A percentile compares a stretch with the other conserved stretches of the same genome.
Evolutionary conservation across 768 basidiomycete species (phyloP).

Genomic region (Clathrus columnatus): DNA sequence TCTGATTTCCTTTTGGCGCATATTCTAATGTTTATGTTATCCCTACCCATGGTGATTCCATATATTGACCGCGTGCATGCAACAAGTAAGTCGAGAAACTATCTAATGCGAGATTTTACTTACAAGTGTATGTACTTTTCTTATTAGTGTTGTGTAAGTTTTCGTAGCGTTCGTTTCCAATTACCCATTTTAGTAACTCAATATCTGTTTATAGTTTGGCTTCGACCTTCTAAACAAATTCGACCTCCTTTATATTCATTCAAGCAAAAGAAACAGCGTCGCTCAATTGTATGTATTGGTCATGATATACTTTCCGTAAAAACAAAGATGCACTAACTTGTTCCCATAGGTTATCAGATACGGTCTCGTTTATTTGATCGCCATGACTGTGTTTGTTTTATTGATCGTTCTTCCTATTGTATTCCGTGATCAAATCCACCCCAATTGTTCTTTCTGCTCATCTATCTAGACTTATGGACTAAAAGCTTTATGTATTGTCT

Average conservation of each 20-base stretch:
- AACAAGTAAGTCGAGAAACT: slow-evolving; percentile 54
- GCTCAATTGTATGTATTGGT: slow-evolving; percentile 73
- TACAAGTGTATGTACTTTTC: slow-evolving; percentile 9
- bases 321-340: slow-evolving; percentile 12
- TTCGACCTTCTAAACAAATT: slow-evolving; percentile 90
- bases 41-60: slow-evolving; percentile 80
- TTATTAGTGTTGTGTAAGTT: slow-evolving; percentile 16
- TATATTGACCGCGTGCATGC: slow-evolving; percentile 90
- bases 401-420: slow-evolving; percentile 54
- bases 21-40: slow-evolving; percentile 83
- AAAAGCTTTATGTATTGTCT: background rate
- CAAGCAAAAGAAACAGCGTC: slow-evolving; percentile 82
- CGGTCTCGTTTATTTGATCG: slow-evolving; percentile 62
- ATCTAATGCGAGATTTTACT: background rate
- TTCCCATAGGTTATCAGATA: slow-evolving; percentile 67
- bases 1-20: slow-evolving; percentile 88
- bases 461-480: slow-evolving; percentile 6
- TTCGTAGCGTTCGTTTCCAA: background rate
- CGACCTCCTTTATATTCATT: slow-evolving; percentile 84
- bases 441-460: slow-evolving; percentile 10
- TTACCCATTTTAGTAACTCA: slow-evolving; percentile 12
- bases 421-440: slow-evolving; percentile 5
- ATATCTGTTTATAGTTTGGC: slow-evolving; percentile 61
- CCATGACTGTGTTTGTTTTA: slow-evolving; percentile 61
- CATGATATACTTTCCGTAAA: slow-evolving; percentile 1